A percentile compares a stretch with the other conserved stretches of the same genome.
Evolutionary conservation across 2,329 filamentous ascomycete genomes (phyloP).

Genomic region (Trichocomaceae sp.): DNA sequence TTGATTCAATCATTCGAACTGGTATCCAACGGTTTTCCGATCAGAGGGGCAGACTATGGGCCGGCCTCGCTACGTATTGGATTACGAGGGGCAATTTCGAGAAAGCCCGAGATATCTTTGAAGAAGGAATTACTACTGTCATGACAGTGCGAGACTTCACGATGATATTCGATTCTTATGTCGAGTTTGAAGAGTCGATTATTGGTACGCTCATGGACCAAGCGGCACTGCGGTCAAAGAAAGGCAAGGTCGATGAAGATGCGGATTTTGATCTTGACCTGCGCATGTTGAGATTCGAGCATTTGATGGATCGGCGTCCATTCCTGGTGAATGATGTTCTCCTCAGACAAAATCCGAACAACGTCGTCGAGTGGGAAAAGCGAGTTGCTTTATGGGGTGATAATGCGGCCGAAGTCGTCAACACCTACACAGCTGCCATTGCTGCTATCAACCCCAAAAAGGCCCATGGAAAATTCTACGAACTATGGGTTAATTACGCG

Average conservation of each 20-base stretch:
- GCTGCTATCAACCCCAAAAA: slow-evolving; percentile 90
- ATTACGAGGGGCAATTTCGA: slow-evolving; percentile 90
- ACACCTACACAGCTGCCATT: slow-evolving; percentile 92
- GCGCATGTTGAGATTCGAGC: slow-evolving; percentile 95
- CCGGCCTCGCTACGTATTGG: slow-evolving; percentile 92
- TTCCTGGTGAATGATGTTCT: slow-evolving; percentile 96
- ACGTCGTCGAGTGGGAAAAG: slow-evolving; percentile 95
- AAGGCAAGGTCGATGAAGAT: slow-evolving; percentile 68
- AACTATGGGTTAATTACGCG: slow-evolving; percentile 93
- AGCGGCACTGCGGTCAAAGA: slow-evolving; percentile 70
- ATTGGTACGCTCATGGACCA: slow-evolving; percentile 87
- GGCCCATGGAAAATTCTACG: slow-evolving; percentile 85
- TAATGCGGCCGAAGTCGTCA: slow-evolving; percentile 83
- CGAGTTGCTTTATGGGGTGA: slow-evolving; percentile 91
- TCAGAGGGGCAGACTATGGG: slow-evolving; percentile 91
- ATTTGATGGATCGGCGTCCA: slow-evolving; percentile 91
- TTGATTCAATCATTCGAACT: slow-evolving; percentile 86
- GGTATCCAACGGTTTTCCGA: slow-evolving; percentile 87
- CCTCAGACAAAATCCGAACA: slow-evolving; percentile 91
- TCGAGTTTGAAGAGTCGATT: slow-evolving; percentile 94
- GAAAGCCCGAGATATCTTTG: slow-evolving; percentile 83
- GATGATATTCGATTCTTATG: slow-evolving; percentile 90
- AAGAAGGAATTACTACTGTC: slow-evolving; percentile 93
- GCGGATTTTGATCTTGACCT: slow-evolving; percentile 94
- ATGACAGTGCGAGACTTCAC: slow-evolving; percentile 99